Base-by-base conservation (phyloP, 2,329 filamentous ascomycete species). In the Fusarium pininemorale region DNA sequence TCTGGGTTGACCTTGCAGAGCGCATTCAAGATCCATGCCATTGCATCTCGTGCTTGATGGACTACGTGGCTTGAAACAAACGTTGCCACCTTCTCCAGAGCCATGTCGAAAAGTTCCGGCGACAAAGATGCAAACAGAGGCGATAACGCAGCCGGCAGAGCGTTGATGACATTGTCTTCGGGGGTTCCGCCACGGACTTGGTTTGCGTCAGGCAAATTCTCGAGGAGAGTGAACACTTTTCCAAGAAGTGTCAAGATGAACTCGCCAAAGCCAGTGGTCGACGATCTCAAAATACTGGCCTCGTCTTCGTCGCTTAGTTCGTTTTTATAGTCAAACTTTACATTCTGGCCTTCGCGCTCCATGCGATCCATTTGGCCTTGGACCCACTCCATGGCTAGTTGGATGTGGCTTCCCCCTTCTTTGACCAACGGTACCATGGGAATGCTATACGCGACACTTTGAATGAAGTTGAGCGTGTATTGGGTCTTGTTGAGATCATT, bases 21-120 rank as follows among this genome's bases (percentile, higher is more conserved):
- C 1, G 94, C 94, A 82, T 98, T 98, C 83, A 96, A 94, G 61
- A 98, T 98, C 88, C 98, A 99, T 3, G 97, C 96, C 93, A 99
- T 98, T 13, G 96, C 96, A 86, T 99, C 96, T 74, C 96, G 89
- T 60, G 96, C 96, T 83, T 98, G 96, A 78, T 99, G 95, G 24
- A 99, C 96, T 55, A 99, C 96, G 84, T 98, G 96, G 72, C 94
- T 94, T 3, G 93, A 92, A 32, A 98, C 93, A 81, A 99, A 99
- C 38, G 94, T 90, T 6, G 95, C 93, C 76, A 99, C 91, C 85
- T 98, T 98, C 69, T 97, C 93, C 57, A 99, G 85, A 1, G 94
- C 94, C 80, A 96, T 90, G 78, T 98, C 96, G 78, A 97, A 99
- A 16, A 98, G 89, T 79, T 98, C 95, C 0, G 96, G 94, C 0